Conservation (phyloP, 805 yeast species). For the Phaffomyces opuntiae region DNA sequence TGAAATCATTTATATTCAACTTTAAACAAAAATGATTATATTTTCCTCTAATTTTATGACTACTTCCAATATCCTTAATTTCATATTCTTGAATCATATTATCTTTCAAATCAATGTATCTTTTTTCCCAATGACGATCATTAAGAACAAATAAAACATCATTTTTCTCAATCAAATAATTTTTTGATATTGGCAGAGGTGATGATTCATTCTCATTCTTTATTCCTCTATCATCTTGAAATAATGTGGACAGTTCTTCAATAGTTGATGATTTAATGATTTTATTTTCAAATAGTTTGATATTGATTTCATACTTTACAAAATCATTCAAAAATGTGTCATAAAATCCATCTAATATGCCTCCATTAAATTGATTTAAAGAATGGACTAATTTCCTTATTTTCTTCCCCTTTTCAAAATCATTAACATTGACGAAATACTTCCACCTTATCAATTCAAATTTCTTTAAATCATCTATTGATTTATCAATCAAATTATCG, state of each 20-base stretch:
- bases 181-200: conserved; percentile 4
- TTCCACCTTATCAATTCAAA: conserved; percentile 41
- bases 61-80: background rate
- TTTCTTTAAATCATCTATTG: conserved; percentile 28
- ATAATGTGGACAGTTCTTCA: background rate
- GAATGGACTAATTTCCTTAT: conserved; percentile 13
- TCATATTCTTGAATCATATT: conserved; percentile 38
- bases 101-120: conserved; percentile 72
- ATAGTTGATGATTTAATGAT: background rate
- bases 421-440: conserved; percentile 35
- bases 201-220: background rate
- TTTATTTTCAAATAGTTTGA: background rate
- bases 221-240: background rate
- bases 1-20: too few species aligned
- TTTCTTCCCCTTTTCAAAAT: conserved; percentile 18
- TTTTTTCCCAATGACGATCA: conserved; percentile 65
- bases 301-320: too few species aligned
- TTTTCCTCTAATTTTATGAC: too few species aligned
- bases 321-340: too few species aligned
- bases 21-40: too few species aligned
- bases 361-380: conserved; percentile 2
- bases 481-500: conserved; percentile 23
- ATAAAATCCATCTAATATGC: too few species aligned
- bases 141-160: conserved; percentile 54
- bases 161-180: conserved; percentile 12